Evolutionary conservation across 164 flowering plant genomes (phyloP), one percentile per base, ranked within the genome.

Genomic region (Stephania cephalantha): DNA sequence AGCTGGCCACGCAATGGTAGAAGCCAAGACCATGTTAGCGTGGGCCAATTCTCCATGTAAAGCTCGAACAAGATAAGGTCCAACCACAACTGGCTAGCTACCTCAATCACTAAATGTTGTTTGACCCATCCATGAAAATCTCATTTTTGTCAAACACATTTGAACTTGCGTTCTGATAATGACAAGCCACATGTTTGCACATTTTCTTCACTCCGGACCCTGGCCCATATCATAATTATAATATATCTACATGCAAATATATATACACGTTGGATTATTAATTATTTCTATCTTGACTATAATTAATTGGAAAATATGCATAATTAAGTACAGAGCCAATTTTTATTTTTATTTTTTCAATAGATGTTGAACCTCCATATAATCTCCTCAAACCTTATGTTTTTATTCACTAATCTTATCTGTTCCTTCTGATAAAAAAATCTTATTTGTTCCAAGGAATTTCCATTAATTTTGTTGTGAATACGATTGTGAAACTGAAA

Each of bases 131-230:
- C 66, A 18, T 58, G 65, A 58, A 58, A 58, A 58, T 58, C 65
- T 58, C 17, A 61, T n/a, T 61, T 35, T 61, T 61, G 66, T 61
- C 66, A 61, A 61, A 20, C 22, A 61, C 66, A 61, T 61, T 61
- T 61, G 66, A 61, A 61, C 66, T 61, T 18, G n/a, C 6, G 25
- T 25, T 25, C 22, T n/a, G 20, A 61, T 25, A n/a, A 61, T 61
- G 66, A 61, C 66, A 61, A 61, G 66, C 66, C 66, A 61, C 66
- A 61, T 61, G 66, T 61, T 6, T 61, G 66, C 66, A 61, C 66
- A 61, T 61, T 61, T 61, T 61, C 66, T 61, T n/a, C 66, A 18
- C n/a, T 58, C n/a, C 1, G 25, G 65, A 58, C 17, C 64, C 20
- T 58, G 22, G 65, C 66, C 25, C 66, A 61, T 61, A n/a, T 61